These are phyloP conservation scores for Solanum phureja DNA, from an alignment of 257 asterid species.

Conservation along the genomic window DNA sequence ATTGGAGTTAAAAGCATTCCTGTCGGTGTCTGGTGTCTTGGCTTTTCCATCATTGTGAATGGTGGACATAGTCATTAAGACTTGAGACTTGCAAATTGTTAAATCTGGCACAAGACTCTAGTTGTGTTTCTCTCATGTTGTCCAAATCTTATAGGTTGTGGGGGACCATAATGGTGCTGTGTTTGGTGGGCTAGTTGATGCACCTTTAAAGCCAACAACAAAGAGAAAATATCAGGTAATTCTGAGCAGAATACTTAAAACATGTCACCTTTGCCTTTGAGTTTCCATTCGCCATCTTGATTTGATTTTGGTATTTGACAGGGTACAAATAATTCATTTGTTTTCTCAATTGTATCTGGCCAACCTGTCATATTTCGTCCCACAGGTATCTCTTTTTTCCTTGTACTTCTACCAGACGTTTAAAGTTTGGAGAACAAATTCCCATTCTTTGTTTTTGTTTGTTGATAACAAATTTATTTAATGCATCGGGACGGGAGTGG, in stretches of 20 bases:
- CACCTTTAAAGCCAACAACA: slow-evolving; percentile 68
- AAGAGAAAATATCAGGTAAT: slow-evolving; percentile 82
- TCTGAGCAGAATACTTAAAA: neutral
- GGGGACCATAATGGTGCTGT: slow-evolving; percentile 86
- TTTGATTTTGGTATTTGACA: slow-evolving; percentile 16
- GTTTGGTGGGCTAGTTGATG: slow-evolving; percentile 94
- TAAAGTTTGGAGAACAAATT: neutral
- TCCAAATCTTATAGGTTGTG: slow-evolving; percentile 49
- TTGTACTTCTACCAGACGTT: neutral
- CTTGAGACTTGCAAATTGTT: neutral
- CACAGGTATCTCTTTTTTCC: slow-evolving; percentile 45
- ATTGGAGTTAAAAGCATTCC: neutral
- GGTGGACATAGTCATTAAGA: neutral
- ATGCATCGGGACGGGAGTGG: neutral
- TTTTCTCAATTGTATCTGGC: slow-evolving; percentile 71
- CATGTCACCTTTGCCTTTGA: neutral
- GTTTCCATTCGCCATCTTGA: neutral
- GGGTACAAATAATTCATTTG: slow-evolving; percentile 73
- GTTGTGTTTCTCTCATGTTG: neutral
- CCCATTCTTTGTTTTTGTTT: neutral
- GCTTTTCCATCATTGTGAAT: neutral
- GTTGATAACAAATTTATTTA: neutral
- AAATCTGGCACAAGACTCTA: neutral
- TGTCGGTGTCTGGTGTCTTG: neutral
- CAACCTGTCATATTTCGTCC: slow-evolving; percentile 61